These are phyloP conservation scores for Fusarium sp. DNA, from an alignment of 2,329 filamentous ascomycete genomes.

Conservation along the genomic window DNA sequence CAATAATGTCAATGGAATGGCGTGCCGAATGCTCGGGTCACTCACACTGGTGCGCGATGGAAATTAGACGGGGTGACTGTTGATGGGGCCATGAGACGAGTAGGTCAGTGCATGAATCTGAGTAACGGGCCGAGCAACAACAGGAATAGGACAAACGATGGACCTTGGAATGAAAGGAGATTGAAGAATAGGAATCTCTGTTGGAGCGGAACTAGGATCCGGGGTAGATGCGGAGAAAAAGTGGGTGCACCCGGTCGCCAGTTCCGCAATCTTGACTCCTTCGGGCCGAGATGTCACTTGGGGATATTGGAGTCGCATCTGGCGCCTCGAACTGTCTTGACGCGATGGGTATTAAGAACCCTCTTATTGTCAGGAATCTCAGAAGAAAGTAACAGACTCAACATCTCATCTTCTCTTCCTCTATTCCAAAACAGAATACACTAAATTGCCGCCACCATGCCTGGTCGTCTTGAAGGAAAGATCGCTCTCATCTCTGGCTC, in stretches of 20 bases:
- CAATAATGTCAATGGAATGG: not conserved
- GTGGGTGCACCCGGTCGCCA: not conserved
- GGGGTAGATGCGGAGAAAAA: not conserved
- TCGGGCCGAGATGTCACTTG: not conserved
- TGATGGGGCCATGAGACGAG: conserved; percentile 32
- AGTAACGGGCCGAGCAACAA: not conserved
- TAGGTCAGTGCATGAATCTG: not conserved
- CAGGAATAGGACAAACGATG: not conserved
- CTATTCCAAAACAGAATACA: not conserved
- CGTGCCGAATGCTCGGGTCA: not conserved
- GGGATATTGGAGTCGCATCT: not conserved
- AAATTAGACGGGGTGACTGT: conserved; percentile 31
- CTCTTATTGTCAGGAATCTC: not conserved
- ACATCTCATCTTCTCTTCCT: not conserved
- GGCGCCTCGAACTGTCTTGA: not conserved
- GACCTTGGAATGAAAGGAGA: not conserved
- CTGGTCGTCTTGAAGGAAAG: conserved; percentile 29
- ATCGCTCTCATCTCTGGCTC: conserved; percentile 20
- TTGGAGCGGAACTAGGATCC: not conserved
- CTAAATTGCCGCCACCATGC: conserved; percentile 2
- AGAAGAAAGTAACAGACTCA: not conserved
- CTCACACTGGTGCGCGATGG: conserved; percentile 34
- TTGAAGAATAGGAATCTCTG: not conserved
- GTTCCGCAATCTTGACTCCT: not conserved
- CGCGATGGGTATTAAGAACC: not conserved